Percentiles rank a stretch among this genome's conserved stretches.
Conservation (phyloP, 495 filamentous ascomycete species). For the Penicillium macrosclerotiorum region DNA sequence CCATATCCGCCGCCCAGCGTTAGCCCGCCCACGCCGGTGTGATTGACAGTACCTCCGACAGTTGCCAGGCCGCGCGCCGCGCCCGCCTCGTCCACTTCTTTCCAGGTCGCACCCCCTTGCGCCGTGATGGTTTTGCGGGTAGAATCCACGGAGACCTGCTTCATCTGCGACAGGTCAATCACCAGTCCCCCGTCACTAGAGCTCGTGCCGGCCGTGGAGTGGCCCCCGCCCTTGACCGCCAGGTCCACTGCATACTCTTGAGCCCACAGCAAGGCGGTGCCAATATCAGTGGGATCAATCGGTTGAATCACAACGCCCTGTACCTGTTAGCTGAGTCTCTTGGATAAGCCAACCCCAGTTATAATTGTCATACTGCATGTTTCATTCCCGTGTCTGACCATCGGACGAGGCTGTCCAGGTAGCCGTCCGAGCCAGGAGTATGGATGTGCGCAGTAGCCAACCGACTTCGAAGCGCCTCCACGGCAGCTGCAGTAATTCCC, state of each 20-base stretch:
- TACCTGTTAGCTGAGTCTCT: conserved; percentile 5
- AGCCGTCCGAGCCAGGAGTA: conserved; percentile 29
- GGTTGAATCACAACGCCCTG: conserved; percentile 44
- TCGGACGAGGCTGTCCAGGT: conserved; percentile 28
- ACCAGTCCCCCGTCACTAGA: conserved; percentile 50
- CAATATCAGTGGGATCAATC: conserved; percentile 34
- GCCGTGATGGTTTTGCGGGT: conserved; percentile 42
- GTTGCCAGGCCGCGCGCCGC: conserved; percentile 49
- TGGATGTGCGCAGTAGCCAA: conserved; percentile 24
- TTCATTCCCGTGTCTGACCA: conserved; percentile 40
- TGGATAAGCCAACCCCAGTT: too few species aligned
- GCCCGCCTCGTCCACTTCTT: conserved; percentile 53
- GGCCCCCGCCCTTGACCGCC: conserved; percentile 53
- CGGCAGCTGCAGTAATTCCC: conserved; percentile 5
- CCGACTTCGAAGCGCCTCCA: conserved; percentile 21
- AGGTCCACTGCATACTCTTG: conserved; percentile 43
- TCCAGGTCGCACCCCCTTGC: conserved; percentile 55
- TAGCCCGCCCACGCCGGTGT: conserved; percentile 58
- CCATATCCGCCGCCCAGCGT: conserved; percentile 60
- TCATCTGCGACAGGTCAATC: conserved; percentile 55
- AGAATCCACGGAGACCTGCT: conserved; percentile 44
- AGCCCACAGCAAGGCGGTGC: conserved; percentile 41
- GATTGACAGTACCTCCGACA: conserved; percentile 60
- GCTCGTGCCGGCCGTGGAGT: conserved; percentile 49
- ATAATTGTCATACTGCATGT: conserved; percentile 33